Percentiles rank a stretch among this genome's conserved stretches.
phyloP scores from a whole-genome alignment of 1,284 basidiomycete genomes.

The Rhodofomes roseus region DNA sequence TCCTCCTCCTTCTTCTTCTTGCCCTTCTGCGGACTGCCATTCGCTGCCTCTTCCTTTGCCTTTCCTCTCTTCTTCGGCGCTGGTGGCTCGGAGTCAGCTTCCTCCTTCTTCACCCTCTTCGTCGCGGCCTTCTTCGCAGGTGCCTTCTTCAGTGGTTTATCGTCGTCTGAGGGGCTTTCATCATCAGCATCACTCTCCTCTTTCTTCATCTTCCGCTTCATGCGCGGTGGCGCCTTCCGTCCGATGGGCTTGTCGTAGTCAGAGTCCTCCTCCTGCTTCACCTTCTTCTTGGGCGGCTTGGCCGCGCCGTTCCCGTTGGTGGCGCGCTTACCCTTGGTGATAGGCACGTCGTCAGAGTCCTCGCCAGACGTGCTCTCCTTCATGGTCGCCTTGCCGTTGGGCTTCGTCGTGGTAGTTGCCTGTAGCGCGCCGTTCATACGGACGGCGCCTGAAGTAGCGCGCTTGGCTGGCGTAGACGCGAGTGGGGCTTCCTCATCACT shows the following conservation, averaged over 20 bases:
- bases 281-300: slow-evolving; percentile 59
- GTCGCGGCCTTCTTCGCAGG: slow-evolving; percentile 33
- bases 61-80: slow-evolving; percentile 31
- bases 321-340: slow-evolving; percentile 24
- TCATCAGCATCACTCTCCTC: slow-evolving; percentile 48
- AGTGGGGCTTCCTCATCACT: slow-evolving; percentile 73
- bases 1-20: slow-evolving; percentile 58
- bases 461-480: slow-evolving; percentile 65
- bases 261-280: slow-evolving; percentile 54
- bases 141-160: slow-evolving; percentile 38
- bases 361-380: slow-evolving; percentile 26
- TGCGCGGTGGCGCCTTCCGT: slow-evolving; percentile 36
- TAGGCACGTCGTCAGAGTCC: slow-evolving; percentile 29
- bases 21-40: slow-evolving; percentile 38
- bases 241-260: slow-evolving; percentile 44
- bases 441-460: slow-evolving; percentile 35
- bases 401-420: slow-evolving; percentile 34
- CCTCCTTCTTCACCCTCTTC: slow-evolving; percentile 42
- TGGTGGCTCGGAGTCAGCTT: slow-evolving; percentile 19
- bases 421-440: slow-evolving; percentile 40
- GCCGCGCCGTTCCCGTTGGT: slow-evolving; percentile 21
- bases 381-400: slow-evolving; percentile 31
- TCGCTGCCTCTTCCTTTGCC: slow-evolving; percentile 27
- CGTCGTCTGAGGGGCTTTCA: slow-evolving; percentile 35
- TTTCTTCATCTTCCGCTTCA: slow-evolving; percentile 56